A percentile compares a stretch with the other conserved stretches of the same genome.
phyloP scores from a whole-genome alignment of 768 basidiomycete genomes.

The Trametes elegans region DNA sequence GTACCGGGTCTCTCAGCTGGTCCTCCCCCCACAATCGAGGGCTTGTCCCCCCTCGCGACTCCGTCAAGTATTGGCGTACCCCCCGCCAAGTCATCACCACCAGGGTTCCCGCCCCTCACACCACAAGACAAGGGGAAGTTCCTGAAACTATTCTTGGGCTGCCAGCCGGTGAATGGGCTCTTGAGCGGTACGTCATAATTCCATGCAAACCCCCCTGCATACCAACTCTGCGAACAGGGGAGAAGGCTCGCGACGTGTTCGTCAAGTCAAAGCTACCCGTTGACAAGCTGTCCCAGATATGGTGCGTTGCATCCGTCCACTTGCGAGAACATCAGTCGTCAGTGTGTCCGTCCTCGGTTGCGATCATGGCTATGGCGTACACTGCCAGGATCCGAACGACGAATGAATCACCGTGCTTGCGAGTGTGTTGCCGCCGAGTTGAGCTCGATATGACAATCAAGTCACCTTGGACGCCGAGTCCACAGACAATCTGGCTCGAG shows the following conservation, averaged over 20 bases:
- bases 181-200: constrained; percentile 62
- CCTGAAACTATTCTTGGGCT: constrained; percentile 68
- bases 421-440: too few relatives aligned
- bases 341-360: too few relatives aligned
- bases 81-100: constrained; percentile 64
- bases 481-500: too few relatives aligned
- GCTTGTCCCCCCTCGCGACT: constrained; percentile 49
- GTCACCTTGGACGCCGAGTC: too few relatives aligned
- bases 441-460: too few relatives aligned
- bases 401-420: too few relatives aligned
- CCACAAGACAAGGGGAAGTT: constrained; percentile 86
- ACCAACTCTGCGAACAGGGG: constrained; percentile 43
- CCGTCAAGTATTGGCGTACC: constrained; percentile 50
- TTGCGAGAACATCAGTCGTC: too few relatives aligned
- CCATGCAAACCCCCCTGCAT: neutral
- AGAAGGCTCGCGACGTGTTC: constrained; percentile 88
- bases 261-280: constrained; percentile 85
- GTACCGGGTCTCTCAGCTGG: constrained; percentile 58
- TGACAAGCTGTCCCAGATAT: constrained; percentile 90
- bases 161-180: constrained; percentile 72
- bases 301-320: constrained; percentile 46
- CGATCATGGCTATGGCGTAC: too few relatives aligned
- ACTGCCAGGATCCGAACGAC: too few relatives aligned
- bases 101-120: constrained; percentile 62
- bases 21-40: constrained; percentile 78